Evolutionary conservation across 1,284 basidiomycete species (phyloP).

Genomic region (Omphalotus olearius): DNA sequence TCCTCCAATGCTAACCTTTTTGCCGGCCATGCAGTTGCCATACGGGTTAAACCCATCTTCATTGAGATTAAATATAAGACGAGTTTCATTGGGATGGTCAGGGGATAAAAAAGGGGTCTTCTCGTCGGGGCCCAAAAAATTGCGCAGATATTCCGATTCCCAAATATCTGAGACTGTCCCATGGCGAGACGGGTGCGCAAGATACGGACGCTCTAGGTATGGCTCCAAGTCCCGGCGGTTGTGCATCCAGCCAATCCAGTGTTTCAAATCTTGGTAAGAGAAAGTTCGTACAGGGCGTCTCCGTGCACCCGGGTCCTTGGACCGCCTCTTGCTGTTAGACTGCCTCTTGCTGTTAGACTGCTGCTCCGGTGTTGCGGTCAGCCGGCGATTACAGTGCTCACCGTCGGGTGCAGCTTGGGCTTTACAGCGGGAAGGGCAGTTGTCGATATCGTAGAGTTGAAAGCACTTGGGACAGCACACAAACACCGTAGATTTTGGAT

Average conservation of each 20-base stretch:
- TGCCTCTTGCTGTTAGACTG: neutral
- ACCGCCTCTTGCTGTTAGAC: too few species aligned
- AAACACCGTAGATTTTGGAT: slow-evolving; percentile 15
- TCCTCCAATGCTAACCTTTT: slow-evolving; percentile 22
- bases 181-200: neutral
- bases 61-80: slow-evolving; percentile 25
- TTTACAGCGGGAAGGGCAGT: slow-evolving; percentile 18
- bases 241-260: slow-evolving; percentile 17
- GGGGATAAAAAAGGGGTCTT: slow-evolving; percentile 13
- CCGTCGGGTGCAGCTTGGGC: slow-evolving; percentile 3
- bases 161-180: slow-evolving; percentile 22
- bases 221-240: slow-evolving; percentile 15
- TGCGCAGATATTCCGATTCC: slow-evolving; percentile 20
- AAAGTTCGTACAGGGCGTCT: slow-evolving; percentile 5
- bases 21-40: slow-evolving; percentile 23
- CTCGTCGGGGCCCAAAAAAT: slow-evolving; percentile 22
- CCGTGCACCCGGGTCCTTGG: neutral
- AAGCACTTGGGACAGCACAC: slow-evolving; percentile 23
- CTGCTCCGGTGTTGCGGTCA: neutral
- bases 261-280: slow-evolving; percentile 11
- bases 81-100: slow-evolving; percentile 17
- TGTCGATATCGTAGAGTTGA: slow-evolving; percentile 14
- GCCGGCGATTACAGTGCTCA: neutral
- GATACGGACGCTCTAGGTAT: slow-evolving; percentile 1
- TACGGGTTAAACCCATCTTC: slow-evolving; percentile 31